These are phyloP conservation scores for Clarireedia monteithiana DNA, from an alignment of 2,329 filamentous ascomycete genomes.

Conservation along the genomic window DNA sequence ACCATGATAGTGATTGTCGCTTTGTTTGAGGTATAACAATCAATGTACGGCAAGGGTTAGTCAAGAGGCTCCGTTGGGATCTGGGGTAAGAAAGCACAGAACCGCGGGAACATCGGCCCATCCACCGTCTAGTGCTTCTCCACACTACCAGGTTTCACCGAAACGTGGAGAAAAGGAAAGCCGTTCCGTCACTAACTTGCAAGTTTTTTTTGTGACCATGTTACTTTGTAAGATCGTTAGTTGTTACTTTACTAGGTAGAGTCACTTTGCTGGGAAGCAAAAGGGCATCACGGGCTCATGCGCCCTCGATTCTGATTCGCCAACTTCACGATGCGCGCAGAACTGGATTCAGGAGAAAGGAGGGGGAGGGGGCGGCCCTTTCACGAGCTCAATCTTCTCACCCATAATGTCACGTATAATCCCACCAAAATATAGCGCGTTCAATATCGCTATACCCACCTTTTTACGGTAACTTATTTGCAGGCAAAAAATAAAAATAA, in stretches of 20 bases:
- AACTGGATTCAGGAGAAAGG: neutral
- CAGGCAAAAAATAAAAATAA: too few species aligned
- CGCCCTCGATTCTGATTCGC: neutral
- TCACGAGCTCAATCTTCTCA: neutral
- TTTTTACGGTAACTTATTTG: neutral
- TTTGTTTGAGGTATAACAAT: neutral
- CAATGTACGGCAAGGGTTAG: neutral
- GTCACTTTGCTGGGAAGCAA: neutral
- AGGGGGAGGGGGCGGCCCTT: neutral
- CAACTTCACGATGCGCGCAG: neutral
- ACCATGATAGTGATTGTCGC: too few species aligned
- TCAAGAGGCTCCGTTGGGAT: conserved; percentile 4
- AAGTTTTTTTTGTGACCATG: neutral
- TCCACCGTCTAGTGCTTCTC: conserved; percentile 3
- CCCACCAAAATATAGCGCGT: neutral
- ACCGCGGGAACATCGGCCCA: conserved; percentile 8
- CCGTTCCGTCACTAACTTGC: neutral
- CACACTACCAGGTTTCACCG: conserved; percentile 1
- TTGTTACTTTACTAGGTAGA: neutral
- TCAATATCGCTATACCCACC: neutral
- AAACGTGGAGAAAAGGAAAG: conserved; percentile 5
- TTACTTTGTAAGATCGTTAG: neutral
- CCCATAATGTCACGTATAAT: neutral
- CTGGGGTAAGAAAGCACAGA: conserved; percentile 5
- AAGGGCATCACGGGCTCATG: neutral